A percentile compares a stretch with the other conserved stretches of the same genome.
These are phyloP conservation scores for Ploettnerulaceae sp. DNA, from an alignment of 2,329 filamentous ascomycete genomes.

Conservation along the genomic window DNA sequence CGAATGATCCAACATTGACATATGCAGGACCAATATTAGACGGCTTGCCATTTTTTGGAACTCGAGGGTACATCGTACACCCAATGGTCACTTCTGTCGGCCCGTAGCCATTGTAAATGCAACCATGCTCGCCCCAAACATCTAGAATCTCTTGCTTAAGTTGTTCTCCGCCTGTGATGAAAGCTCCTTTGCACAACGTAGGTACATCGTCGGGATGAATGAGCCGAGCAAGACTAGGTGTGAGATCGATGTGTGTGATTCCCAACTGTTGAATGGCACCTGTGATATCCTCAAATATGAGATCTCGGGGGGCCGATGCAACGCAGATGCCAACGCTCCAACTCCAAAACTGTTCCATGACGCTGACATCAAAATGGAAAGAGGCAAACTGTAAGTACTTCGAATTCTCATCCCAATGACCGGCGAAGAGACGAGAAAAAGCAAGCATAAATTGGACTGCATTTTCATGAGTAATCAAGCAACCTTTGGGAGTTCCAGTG, in stretches of 20 bases:
- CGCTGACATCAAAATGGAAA: slow-evolving; percentile 90
- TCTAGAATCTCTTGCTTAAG: slow-evolving; percentile 86
- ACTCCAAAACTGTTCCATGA: slow-evolving; percentile 92
- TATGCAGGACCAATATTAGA: slow-evolving; percentile 88
- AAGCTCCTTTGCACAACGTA: slow-evolving; percentile 73
- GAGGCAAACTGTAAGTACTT: slow-evolving; percentile 91
- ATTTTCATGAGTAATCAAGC: slow-evolving; percentile 83
- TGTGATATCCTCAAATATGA: slow-evolving; percentile 79
- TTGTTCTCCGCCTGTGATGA: slow-evolving; percentile 88
- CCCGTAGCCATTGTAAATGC: slow-evolving; percentile 90
- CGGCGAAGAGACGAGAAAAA: slow-evolving; percentile 72
- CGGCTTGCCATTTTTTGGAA: slow-evolving; percentile 70
- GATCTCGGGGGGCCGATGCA: slow-evolving; percentile 73
- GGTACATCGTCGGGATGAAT: slow-evolving; percentile 77
- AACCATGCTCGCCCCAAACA: slow-evolving; percentile 70
- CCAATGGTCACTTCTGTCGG: slow-evolving; percentile 93
- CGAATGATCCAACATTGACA: slow-evolving; percentile 78
- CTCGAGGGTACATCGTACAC: slow-evolving; percentile 81
- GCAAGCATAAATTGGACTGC: slow-evolving; percentile 84
- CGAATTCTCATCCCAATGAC: slow-evolving; percentile 67
- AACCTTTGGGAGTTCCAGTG: slow-evolving; percentile 43
- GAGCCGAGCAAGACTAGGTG: slow-evolving; percentile 77
- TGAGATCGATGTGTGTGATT: slow-evolving; percentile 90
- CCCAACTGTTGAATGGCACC: slow-evolving; percentile 63
- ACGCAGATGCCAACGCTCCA: slow-evolving; percentile 88